A percentile compares a stretch with the other conserved stretches of the same genome.
Evolutionary conservation across 805 yeast genomes (phyloP).

Genomic region (Kuraishia capsulata): DNA sequence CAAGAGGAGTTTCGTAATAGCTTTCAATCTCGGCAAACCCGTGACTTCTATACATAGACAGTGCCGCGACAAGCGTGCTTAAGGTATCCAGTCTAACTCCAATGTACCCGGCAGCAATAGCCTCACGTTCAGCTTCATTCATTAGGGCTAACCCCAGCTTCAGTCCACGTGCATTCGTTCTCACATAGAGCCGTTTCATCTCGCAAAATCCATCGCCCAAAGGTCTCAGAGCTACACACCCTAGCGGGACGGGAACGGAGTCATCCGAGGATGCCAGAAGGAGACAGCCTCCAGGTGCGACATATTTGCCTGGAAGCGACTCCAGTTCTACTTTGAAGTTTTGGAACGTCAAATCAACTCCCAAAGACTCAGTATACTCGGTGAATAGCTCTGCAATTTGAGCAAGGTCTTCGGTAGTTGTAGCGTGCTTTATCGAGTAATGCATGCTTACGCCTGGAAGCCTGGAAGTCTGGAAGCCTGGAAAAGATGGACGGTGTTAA

Average conservation of each 20-base stretch:
- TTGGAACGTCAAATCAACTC: constrained; percentile 1
- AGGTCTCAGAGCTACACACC: constrained; percentile 1
- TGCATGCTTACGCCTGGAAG: no score
- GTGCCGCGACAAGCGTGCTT: not conserved
- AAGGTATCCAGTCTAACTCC: not conserved
- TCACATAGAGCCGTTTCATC: constrained; percentile 2
- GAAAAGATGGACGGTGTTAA: no score
- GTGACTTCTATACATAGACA: not conserved
- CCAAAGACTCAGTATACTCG: not conserved
- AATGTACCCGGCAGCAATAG: not conserved
- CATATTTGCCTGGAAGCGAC: constrained; percentile 1
- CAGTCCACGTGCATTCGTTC: not conserved
- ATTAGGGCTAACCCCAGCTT: not conserved
- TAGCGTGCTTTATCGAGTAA: not conserved
- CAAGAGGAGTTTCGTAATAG: constrained; percentile 1
- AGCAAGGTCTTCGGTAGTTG: not conserved
- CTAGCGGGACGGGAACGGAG: not conserved
- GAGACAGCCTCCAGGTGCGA: not conserved
- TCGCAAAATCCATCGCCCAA: not conserved
- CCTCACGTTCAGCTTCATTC: not conserved
- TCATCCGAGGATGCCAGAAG: not conserved
- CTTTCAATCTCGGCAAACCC: not conserved
- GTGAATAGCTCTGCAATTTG: not conserved
- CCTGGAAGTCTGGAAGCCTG: no score
- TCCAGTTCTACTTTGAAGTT: not conserved